Evolutionary conservation across 306 rosid species (phyloP).

Genomic region (Rosa multiflora): DNA sequence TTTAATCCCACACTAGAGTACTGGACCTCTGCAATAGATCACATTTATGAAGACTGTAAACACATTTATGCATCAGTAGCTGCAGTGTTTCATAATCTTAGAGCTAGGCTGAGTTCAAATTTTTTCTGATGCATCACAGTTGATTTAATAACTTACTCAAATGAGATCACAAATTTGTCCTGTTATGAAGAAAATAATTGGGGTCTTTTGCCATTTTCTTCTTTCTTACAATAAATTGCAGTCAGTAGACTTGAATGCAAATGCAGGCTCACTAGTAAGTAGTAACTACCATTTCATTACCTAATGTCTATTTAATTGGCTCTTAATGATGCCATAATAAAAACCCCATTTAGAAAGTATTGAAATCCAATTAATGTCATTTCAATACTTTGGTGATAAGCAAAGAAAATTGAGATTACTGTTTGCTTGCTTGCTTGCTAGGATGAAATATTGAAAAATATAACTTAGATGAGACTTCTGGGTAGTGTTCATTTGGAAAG

Average conservation of each 20-base stretch:
- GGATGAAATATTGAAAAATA: not conserved
- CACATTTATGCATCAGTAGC: slow-evolving; percentile 4
- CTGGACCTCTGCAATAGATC: not conserved
- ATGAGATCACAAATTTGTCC: slow-evolving; percentile 14
- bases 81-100: slow-evolving; percentile 15
- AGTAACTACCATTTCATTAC: not conserved
- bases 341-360: not conserved
- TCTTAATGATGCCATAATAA: not conserved
- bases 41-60: not conserved
- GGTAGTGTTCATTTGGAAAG: slow-evolving; percentile 14
- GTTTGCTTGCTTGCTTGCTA: not conserved
- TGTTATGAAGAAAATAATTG: slow-evolving; percentile 1
- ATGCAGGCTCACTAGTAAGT: not conserved
- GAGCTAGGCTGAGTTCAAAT: not conserved
- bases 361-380: not conserved
- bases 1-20: not conserved
- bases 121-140: not conserved
- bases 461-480: not conserved
- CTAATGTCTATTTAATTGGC: not conserved
- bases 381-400: not conserved
- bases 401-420: not conserved
- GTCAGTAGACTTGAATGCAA: slow-evolving; percentile 5
- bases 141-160: slow-evolving; percentile 9
- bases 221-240: slow-evolving; percentile 2
- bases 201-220: slow-evolving; percentile 12